A percentile compares a stretch with the other conserved stretches of the same genome.
phyloP scores from a whole-genome alignment of 176 grass and related monocot species.

The Aegilops longissima region DNA sequence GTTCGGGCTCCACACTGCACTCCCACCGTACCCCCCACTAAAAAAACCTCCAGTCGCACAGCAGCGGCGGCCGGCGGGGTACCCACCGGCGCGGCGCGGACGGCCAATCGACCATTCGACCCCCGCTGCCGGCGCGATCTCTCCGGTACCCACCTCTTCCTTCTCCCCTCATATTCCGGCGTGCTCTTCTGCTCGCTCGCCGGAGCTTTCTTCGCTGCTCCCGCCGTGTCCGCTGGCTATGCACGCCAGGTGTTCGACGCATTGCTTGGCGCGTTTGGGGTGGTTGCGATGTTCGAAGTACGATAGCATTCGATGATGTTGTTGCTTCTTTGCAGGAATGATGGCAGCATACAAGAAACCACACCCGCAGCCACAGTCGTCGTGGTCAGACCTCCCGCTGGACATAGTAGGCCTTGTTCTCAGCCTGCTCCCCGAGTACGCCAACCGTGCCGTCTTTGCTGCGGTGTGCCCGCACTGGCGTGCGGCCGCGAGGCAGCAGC shows the following conservation, averaged over 20 bases:
- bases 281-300: no score
- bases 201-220: neutral
- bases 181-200: neutral
- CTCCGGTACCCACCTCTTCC: neutral
- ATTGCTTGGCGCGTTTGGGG: neutral
- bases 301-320: neutral
- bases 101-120: neutral
- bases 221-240: neutral
- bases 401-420: neutral
- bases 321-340: neutral
- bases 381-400: neutral
- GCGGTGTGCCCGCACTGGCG: neutral
- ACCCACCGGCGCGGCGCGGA: neutral
- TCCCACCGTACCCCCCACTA: no score
- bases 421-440: neutral
- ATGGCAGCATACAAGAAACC: neutral
- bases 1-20: no score
- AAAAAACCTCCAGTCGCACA: neutral
- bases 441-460: neutral
- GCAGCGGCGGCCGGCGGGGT: neutral
- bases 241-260: neutral
- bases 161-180: neutral
- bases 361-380: neutral
- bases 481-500: neutral
- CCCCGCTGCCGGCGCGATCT: neutral